Conservation (phyloP, 148 eudicot genomes). For the Gaultheria prostrata region DNA sequence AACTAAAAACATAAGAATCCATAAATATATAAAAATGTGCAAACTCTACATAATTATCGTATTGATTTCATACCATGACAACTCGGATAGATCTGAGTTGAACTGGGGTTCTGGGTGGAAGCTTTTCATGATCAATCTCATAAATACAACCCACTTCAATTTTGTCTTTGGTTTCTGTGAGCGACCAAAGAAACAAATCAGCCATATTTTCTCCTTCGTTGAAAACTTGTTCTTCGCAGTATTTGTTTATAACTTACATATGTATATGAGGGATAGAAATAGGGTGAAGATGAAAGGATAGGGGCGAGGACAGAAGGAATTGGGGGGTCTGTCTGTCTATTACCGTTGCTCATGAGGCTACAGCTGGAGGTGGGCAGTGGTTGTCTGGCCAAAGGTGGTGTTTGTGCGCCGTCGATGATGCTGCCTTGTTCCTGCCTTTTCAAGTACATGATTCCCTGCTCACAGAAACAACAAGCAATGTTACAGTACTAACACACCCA, state of each 20-base stretch:
- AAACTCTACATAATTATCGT: neutral
- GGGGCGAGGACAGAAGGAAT: neutral
- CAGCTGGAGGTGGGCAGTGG: conserved; percentile 17
- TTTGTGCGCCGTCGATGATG: conserved; percentile 15
- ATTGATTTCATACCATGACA: conserved; percentile 49
- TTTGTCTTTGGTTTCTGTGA: conserved; percentile 15
- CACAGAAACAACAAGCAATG: neutral
- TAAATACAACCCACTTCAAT: conserved; percentile 56
- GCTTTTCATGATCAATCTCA: conserved; percentile 53
- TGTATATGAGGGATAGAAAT: neutral
- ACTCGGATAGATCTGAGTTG: conserved; percentile 54
- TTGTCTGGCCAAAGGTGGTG: conserved; percentile 23
- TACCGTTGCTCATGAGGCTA: conserved; percentile 12
- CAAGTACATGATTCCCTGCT: conserved; percentile 27
- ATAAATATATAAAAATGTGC: neutral
- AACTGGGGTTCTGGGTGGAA: conserved; percentile 46
- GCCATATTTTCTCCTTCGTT: neutral
- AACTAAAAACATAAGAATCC: neutral
- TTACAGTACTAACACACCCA: neutral
- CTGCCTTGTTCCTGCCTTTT: conserved; percentile 21
- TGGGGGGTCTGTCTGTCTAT: neutral
- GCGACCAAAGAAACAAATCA: neutral
- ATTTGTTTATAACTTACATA: neutral
- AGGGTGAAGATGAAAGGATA: neutral
- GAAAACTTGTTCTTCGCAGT: neutral